phyloP scores from a whole-genome alignment of 768 basidiomycete genomes.

The Fibroporia radiculosa region DNA sequence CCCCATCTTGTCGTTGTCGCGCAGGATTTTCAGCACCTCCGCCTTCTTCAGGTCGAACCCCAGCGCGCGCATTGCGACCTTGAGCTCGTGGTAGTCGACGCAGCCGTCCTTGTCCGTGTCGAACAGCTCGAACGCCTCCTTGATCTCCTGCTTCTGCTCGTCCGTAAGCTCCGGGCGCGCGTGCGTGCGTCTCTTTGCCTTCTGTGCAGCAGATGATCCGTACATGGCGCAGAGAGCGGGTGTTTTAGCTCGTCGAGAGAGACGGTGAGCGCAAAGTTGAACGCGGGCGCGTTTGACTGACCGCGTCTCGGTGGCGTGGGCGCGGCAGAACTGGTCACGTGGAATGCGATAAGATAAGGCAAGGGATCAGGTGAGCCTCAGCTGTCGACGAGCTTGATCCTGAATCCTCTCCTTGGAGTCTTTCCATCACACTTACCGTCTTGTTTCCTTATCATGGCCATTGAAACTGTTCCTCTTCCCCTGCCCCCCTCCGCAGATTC shows the following conservation, averaged over 20 bases:
- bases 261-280: neutral
- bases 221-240: conserved; percentile 7
- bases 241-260: neutral
- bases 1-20: conserved; percentile 84
- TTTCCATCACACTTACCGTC: too few relatives aligned
- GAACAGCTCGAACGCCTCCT: conserved; percentile 98
- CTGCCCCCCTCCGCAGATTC: conserved; percentile 68
- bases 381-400: too few relatives aligned
- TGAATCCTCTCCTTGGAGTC: too few relatives aligned
- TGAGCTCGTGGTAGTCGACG: conserved; percentile 97
- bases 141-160: conserved; percentile 92
- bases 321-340: too few relatives aligned
- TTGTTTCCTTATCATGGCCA: conserved; percentile 61
- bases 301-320: too few relatives aligned
- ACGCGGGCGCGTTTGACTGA: neutral
- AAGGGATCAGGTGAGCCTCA: too few relatives aligned
- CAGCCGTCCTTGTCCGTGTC: conserved; percentile 97
- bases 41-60: conserved; percentile 99
- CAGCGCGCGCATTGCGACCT: conserved; percentile 96
- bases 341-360: too few relatives aligned
- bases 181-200: conserved; percentile 69
- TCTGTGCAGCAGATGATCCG: conserved; percentile 52
- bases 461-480: conserved; percentile 58
- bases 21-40: conserved; percentile 89
- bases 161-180: conserved; percentile 78